These are phyloP conservation scores for Coleophoma eucalyptorum DNA, from an alignment of 2,329 filamentous ascomycete species.

Conservation along the genomic window DNA sequence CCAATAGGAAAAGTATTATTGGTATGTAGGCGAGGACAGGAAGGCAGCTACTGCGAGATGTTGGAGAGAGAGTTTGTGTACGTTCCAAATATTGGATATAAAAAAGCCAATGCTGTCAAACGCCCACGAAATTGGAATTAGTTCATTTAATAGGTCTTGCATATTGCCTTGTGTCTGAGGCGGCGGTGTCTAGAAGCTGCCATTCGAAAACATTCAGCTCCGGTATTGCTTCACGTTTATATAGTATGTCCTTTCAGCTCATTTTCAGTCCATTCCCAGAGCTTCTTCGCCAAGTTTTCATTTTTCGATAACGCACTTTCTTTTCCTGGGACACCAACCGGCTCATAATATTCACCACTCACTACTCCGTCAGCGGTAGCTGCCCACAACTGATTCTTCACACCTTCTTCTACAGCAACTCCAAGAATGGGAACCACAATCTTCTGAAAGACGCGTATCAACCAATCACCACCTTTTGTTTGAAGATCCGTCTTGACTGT, in stretches of 20 bases:
- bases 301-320: background rate
- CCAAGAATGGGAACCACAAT: background rate
- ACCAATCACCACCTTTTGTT: conserved; percentile 5
- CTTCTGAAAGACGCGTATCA: background rate
- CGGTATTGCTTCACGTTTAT: conserved; percentile 1
- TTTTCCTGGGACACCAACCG: conserved; percentile 4
- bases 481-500: conserved; percentile 22
- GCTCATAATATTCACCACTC: conserved; percentile 29
- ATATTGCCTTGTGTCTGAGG: too few relatives aligned
- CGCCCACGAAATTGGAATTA: too few relatives aligned
- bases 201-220: too few relatives aligned
- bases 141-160: too few relatives aligned
- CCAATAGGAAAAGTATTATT: conserved; percentile 3
- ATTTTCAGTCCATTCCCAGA: background rate
- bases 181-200: too few relatives aligned
- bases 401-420: conserved; percentile 21
- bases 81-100: conserved; percentile 4
- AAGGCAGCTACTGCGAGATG: background rate
- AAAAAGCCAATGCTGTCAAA: too few relatives aligned
- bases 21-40: conserved; percentile 1
- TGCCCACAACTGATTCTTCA: conserved; percentile 37
- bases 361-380: conserved; percentile 25
- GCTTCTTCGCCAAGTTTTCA: background rate
- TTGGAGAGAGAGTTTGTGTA: conserved; percentile 5
- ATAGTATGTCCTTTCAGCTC: background rate